Evolutionary conservation across 306 rosid genomes (phyloP).

Genomic region (Prunus armeniaca): DNA sequence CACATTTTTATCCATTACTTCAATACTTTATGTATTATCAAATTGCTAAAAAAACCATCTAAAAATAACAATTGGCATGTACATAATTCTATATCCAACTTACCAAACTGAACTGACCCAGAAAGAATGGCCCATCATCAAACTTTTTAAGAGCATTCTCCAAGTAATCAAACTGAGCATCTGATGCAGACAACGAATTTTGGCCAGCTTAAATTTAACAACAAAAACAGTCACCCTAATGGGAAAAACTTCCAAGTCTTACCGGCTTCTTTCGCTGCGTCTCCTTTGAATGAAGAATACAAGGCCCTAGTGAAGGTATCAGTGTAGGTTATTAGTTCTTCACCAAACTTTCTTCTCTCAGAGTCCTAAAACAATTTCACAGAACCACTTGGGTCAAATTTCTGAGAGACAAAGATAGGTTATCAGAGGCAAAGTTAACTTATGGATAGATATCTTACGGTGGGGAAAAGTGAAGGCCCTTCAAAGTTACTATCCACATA

Average conservation of each 20-base stretch:
- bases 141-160: constrained; percentile 71
- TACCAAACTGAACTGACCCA: constrained; percentile 74
- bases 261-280: constrained; percentile 41
- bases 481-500: constrained; percentile 59
- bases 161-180: constrained; percentile 62
- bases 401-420: not conserved
- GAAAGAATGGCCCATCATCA: constrained; percentile 71
- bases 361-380: constrained; percentile 41
- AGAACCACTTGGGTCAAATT: not conserved
- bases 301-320: constrained; percentile 38
- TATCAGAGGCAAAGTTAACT: not conserved
- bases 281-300: constrained; percentile 36
- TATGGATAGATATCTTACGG: constrained; percentile 32
- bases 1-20: constrained; percentile 1
- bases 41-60: not conserved
- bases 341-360: constrained; percentile 45
- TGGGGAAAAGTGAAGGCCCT: constrained; percentile 58
- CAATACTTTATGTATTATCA: not conserved
- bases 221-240: not conserved
- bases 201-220: not conserved
- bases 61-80: not conserved
- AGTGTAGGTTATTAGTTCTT: constrained; percentile 45
- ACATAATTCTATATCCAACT: constrained; percentile 11
- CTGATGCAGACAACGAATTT: constrained; percentile 28
- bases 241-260: constrained; percentile 20